Percentiles rank a stretch among this genome's conserved stretches.
phyloP scores from a whole-genome alignment of 2,329 filamentous ascomycete species.

The Colletotrichum paranaense region DNA sequence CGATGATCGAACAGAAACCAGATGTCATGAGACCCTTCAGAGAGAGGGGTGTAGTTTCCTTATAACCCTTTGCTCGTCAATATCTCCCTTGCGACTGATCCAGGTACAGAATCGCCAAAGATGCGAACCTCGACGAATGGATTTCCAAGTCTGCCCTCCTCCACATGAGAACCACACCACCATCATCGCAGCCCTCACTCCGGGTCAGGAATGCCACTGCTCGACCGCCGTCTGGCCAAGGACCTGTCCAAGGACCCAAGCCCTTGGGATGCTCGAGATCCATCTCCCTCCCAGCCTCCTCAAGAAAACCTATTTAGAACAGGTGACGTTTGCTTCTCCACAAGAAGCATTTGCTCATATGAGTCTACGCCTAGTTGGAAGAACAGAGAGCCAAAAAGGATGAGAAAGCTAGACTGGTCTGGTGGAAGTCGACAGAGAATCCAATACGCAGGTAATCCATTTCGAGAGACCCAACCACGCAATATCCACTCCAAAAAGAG shows the following conservation, averaged over 20 bases:
- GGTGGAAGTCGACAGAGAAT: not conserved
- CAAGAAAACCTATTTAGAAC: not conserved
- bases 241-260: not conserved
- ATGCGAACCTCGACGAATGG: not conserved
- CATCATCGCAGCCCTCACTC: slow-evolving; percentile 13
- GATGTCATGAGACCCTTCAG: not conserved
- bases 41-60: not conserved
- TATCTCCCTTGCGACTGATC: slow-evolving; percentile 22
- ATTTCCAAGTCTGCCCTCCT: not conserved
- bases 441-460: slow-evolving; percentile 10
- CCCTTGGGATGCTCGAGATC: not conserved
- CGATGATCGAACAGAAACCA: not conserved
- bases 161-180: not conserved
- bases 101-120: slow-evolving; percentile 13
- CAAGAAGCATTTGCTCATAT: no score
- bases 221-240: not conserved
- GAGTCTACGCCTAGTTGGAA: no score
- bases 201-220: slow-evolving; percentile 12
- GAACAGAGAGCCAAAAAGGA: not conserved
- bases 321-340: slow-evolving; percentile 1
- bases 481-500: not conserved
- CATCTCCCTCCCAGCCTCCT: slow-evolving; percentile 2
- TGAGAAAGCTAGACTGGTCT: not conserved
- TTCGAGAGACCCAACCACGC: not conserved
- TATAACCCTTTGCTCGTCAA: slow-evolving; percentile 19